Conservation (phyloP, 345 rosid genomes). For the Acer saccharum region DNA sequence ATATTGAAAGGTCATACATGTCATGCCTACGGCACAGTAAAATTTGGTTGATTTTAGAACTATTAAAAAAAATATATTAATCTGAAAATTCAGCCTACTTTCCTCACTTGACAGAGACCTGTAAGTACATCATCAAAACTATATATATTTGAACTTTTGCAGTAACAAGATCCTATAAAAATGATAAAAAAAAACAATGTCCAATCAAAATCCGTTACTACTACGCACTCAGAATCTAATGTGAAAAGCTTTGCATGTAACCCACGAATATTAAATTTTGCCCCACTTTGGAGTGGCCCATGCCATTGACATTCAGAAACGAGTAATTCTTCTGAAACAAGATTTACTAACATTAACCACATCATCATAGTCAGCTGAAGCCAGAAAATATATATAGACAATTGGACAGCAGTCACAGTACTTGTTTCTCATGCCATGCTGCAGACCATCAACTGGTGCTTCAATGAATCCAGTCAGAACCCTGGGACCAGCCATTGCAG, state of each 20-base stretch:
- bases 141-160: neutral
- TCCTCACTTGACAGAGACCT: neutral
- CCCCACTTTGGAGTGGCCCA: neutral
- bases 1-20: neutral
- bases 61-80: neutral
- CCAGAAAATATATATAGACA: conserved; percentile 34
- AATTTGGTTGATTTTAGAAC: neutral
- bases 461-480: too few relatives aligned
- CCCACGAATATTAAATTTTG: conserved; percentile 12
- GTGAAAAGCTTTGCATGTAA: neutral
- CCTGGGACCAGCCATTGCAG: too few relatives aligned
- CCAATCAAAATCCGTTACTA: neutral
- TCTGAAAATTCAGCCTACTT: neutral
- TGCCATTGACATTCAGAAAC: neutral
- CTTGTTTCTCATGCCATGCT: too few relatives aligned
- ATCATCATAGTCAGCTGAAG: conserved; percentile 97
- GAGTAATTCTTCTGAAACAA: neutral
- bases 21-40: neutral
- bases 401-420: too few relatives aligned
- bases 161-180: neutral
- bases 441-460: too few relatives aligned
- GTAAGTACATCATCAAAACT: neutral
- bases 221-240: neutral
- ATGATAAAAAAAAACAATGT: neutral
- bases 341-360: conserved; percentile 73